Evolutionary conservation across 352 stramenopile genomes (phyloP).

Genomic region (Globisporangium iwayamae): DNA sequence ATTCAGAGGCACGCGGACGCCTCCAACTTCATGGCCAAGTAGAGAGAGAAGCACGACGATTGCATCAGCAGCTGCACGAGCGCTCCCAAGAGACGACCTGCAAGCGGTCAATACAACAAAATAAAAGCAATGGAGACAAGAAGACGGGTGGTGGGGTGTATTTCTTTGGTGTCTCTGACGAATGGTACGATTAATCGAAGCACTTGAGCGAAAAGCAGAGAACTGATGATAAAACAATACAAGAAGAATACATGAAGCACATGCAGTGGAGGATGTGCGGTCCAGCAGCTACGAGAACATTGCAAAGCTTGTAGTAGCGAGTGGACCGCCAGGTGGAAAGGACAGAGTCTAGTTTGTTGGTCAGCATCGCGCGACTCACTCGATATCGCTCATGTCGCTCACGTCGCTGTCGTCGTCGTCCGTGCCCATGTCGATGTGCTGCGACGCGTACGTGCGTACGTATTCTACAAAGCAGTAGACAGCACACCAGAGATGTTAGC

Average conservation of each 20-base stretch:
- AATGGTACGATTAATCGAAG: neutral
- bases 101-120: neutral
- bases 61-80: neutral
- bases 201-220: neutral
- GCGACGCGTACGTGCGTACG: slow-evolving; percentile 71
- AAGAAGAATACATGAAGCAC: slow-evolving; percentile 1
- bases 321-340: neutral
- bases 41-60: slow-evolving; percentile 5
- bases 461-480: slow-evolving; percentile 44
- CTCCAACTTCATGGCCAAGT: slow-evolving; percentile 80
- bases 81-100: no score
- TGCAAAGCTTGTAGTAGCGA: neutral
- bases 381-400: slow-evolving; percentile 83
- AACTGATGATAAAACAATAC: neutral
- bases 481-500: neutral
- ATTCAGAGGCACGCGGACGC: slow-evolving; percentile 78
- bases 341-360: slow-evolving; percentile 2
- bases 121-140: neutral
- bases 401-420: slow-evolving; percentile 76
- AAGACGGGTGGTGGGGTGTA: neutral
- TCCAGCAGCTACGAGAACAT: neutral
- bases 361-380: slow-evolving; percentile 8
- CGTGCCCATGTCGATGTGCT: slow-evolving; percentile 70
- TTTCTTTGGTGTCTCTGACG: neutral
- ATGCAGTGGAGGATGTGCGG: slow-evolving; percentile 3